phyloP scores from a whole-genome alignment of 805 yeast species.

The Kuraishia cidri region DNA sequence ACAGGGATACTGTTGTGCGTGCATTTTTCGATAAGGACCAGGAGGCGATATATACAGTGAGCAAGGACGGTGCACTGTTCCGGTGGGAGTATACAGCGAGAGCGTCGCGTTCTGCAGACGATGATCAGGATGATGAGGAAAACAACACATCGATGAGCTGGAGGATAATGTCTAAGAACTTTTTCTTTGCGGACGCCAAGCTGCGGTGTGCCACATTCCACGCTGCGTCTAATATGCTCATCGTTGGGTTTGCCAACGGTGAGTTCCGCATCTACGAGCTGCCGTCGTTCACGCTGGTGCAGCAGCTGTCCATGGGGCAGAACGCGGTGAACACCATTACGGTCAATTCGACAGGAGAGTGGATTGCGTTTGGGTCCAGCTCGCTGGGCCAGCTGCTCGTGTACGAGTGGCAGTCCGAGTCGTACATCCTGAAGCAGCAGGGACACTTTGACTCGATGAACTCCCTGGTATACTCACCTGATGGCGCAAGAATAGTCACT shows the following conservation, averaged over 20 bases:
- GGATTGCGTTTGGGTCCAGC: conserved; percentile 93
- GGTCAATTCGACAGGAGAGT: conserved; percentile 82
- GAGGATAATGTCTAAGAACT: conserved; percentile 76
- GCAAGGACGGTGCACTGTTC: conserved; percentile 92
- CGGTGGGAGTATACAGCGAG: conserved; percentile 78
- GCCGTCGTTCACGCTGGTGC: conserved; percentile 71
- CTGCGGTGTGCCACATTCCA: conserved; percentile 84
- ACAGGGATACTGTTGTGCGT: conserved; percentile 76
- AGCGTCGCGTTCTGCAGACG: conserved; percentile 36
- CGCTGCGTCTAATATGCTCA: conserved; percentile 56
- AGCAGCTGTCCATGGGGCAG: conserved; percentile 87
- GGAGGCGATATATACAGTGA: conserved; percentile 82
- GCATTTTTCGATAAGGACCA: conserved; percentile 87
- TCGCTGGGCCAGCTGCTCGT: conserved; percentile 89
- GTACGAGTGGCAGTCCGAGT: conserved; percentile 98
- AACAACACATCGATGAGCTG: conserved; percentile 47
- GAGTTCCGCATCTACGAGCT: conserved; percentile 87
- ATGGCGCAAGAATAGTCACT: conserved; percentile 86
- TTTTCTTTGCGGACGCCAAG: conserved; percentile 61
- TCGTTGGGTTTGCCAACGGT: conserved; percentile 85
- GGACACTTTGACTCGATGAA: conserved; percentile 94
- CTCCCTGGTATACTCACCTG: conserved; percentile 82
- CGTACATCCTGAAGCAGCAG: conserved; percentile 90
- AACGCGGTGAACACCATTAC: conserved; percentile 77
- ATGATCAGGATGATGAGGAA: conserved; percentile 21